phyloP scores from a whole-genome alignment of 2,329 filamentous ascomycete species.

The Fusarium camptoceras region DNA sequence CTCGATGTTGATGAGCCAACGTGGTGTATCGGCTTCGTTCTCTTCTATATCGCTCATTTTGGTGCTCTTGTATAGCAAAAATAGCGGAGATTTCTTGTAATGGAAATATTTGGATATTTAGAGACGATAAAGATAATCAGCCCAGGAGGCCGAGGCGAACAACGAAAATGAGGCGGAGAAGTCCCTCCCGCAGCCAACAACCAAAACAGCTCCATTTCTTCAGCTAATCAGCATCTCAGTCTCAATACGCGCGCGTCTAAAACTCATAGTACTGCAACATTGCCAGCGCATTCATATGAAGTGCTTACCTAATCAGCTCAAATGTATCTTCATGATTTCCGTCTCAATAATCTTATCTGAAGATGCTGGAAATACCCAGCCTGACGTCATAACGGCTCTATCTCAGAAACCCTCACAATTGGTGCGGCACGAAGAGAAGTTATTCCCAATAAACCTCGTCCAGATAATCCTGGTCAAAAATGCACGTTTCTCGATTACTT shows the following conservation, averaged over 20 bases:
- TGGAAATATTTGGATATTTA: too few species aligned
- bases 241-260: background rate
- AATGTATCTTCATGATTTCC: background rate
- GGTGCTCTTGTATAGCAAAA: too few species aligned
- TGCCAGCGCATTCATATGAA: too few species aligned
- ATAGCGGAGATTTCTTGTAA: too few species aligned
- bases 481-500: background rate
- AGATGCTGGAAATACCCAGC: accelerated
- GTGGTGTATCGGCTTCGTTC: background rate
- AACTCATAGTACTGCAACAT: background rate
- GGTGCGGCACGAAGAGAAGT: background rate
- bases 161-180: background rate
- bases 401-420: background rate
- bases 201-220: background rate
- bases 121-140: background rate
- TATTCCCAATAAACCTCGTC: accelerated
- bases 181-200: background rate
- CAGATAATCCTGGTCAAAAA: background rate
- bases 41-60: background rate
- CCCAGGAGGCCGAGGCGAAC: background rate
- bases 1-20: background rate
- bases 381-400: background rate
- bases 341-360: background rate
- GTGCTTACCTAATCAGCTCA: too few species aligned
- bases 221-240: background rate